A percentile compares a stretch with the other conserved stretches of the same genome.
Conservation (phyloP, 2,329 filamentous ascomycete species). For the Intubia oerlemansii region DNA sequence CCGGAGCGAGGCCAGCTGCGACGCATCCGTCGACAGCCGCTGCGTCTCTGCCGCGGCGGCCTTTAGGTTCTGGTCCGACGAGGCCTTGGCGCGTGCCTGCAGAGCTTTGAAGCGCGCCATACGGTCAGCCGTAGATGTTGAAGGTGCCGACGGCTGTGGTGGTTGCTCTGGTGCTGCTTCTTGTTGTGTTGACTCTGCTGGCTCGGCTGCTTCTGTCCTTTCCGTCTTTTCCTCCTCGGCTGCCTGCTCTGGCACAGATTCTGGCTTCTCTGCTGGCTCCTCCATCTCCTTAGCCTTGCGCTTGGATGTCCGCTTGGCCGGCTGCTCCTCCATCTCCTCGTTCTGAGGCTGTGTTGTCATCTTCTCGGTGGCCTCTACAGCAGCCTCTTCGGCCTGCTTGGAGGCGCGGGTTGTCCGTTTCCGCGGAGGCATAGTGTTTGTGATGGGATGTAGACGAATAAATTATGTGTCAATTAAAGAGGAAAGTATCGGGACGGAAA, state of each 20-base stretch:
- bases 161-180: neutral
- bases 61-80: slow-evolving; percentile 54
- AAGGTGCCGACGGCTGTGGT: neutral
- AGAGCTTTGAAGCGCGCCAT: slow-evolving; percentile 72
- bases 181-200: no score
- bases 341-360: neutral
- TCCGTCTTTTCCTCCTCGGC: neutral
- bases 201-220: neutral
- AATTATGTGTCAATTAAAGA: neutral
- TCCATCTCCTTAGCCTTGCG: neutral
- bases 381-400: slow-evolving; percentile 3
- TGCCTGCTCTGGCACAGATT: neutral
- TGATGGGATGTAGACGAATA: neutral
- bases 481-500: no score
- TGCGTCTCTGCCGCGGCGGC: slow-evolving; percentile 71
- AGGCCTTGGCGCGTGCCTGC: slow-evolving; percentile 57
- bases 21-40: slow-evolving; percentile 55
- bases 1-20: slow-evolving; percentile 54
- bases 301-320: no score
- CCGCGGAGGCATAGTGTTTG: slow-evolving; percentile 2
- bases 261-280: neutral
- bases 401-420: slow-evolving; percentile 3
- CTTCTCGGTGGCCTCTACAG: neutral
- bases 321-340: no score
- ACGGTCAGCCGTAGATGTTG: slow-evolving; percentile 25